A percentile compares a stretch with the other conserved stretches of the same genome.
Evolutionary conservation across 2,329 filamentous ascomycete species (phyloP).

Genomic region (Achaetomium macrosporum): DNA sequence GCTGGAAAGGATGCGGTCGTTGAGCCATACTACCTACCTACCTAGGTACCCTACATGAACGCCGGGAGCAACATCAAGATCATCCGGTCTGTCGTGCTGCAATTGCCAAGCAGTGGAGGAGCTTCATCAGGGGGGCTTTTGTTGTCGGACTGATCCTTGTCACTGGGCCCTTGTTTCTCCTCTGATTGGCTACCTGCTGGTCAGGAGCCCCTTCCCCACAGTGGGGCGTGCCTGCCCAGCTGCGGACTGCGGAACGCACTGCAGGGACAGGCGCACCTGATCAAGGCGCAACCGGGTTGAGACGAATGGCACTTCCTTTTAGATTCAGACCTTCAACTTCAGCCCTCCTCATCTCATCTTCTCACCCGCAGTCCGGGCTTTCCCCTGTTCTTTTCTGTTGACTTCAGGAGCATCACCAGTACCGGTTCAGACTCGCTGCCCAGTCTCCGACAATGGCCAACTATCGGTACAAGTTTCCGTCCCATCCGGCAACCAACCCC

Average conservation of each 20-base stretch:
- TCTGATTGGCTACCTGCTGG: not conserved
- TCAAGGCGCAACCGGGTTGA: not conserved
- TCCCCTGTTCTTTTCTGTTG: not conserved
- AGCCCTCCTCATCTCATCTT: not conserved
- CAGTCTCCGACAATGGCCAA: conserved; percentile 2
- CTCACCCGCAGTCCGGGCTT: not conserved
- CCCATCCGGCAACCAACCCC: conserved; percentile 38
- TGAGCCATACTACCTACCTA: too few species aligned
- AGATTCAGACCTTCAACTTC: not conserved
- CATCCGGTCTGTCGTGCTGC: too few species aligned
- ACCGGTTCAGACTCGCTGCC: not conserved
- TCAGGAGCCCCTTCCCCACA: not conserved
- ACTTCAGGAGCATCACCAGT: not conserved
- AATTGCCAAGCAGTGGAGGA: too few species aligned
- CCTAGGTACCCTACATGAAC: too few species aligned
- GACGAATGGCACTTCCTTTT: not conserved
- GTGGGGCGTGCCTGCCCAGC: not conserved
- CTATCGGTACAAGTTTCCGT: conserved; percentile 37
- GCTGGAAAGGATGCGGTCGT: too few species aligned
- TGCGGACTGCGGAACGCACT: not conserved
- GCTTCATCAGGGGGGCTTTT: not conserved
- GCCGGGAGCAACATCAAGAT: too few species aligned
- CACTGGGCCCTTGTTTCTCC: not conserved
- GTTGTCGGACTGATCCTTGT: not conserved
- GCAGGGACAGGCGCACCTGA: not conserved